phyloP scores from a whole-genome alignment of 352 stramenopile genomes.

The Peronospora destructor region DNA sequence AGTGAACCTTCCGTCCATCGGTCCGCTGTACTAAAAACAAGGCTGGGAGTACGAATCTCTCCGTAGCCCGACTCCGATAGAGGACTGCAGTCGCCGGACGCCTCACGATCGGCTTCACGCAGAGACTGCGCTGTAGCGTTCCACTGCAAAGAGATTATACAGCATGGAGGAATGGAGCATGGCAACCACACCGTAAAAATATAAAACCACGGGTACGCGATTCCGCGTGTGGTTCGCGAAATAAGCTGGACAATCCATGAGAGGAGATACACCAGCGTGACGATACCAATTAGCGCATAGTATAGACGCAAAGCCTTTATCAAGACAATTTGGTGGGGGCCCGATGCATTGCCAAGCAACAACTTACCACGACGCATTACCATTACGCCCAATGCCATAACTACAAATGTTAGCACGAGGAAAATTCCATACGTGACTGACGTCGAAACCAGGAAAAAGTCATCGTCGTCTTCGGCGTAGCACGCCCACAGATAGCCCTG shows the following conservation, averaged over 20 bases:
- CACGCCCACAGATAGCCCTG: slow-evolving; percentile 79
- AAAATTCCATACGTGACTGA: slow-evolving; percentile 79
- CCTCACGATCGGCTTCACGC: slow-evolving; percentile 44
- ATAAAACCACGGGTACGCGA: slow-evolving; percentile 86
- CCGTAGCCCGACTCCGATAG: slow-evolving; percentile 58
- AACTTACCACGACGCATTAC: slow-evolving; percentile 80
- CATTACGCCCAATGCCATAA: slow-evolving; percentile 80
- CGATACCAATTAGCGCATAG: slow-evolving; percentile 79
- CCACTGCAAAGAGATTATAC: slow-evolving; percentile 85
- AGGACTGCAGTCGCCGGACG: slow-evolving; percentile 39
- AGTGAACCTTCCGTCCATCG: slow-evolving; percentile 46
- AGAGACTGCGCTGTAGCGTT: slow-evolving; percentile 82
- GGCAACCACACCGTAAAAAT: slow-evolving; percentile 85
- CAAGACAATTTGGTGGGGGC: slow-evolving; percentile 68
- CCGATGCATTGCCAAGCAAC: slow-evolving; percentile 61
- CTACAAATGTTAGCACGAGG: slow-evolving; percentile 60
- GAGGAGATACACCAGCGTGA: slow-evolving; percentile 78
- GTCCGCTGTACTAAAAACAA: slow-evolving; percentile 63
- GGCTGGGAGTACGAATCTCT: slow-evolving; percentile 72
- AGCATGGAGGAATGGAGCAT: slow-evolving; percentile 78
- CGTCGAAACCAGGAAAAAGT: slow-evolving; percentile 74
- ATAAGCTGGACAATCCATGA: slow-evolving; percentile 81
- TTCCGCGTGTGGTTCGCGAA: slow-evolving; percentile 44
- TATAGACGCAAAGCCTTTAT: slow-evolving; percentile 82
- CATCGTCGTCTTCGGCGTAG: slow-evolving; percentile 61